Conservation (phyloP, 2,329 filamentous ascomycete species). For the Colletotrichum somersetense region DNA sequence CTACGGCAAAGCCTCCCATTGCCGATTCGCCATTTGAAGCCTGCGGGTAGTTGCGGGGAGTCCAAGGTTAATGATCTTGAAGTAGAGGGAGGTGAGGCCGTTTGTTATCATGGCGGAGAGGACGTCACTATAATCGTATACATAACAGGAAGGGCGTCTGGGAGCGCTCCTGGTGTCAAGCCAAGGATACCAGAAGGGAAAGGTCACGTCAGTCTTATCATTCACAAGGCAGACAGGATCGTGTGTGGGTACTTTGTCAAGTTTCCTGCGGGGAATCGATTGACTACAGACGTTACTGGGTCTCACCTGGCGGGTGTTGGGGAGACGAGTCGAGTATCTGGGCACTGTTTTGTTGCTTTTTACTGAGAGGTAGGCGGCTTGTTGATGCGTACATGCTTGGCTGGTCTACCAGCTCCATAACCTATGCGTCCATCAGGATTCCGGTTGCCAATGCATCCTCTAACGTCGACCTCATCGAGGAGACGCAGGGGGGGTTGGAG, state of each 20-base stretch:
- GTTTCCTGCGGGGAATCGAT: not conserved
- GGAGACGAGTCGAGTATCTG: not conserved
- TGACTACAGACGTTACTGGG: not conserved
- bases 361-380: not conserved
- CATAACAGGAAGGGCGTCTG: slow-evolving; percentile 50
- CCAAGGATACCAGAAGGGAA: not conserved
- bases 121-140: slow-evolving; percentile 40
- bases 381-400: not conserved
- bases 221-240: slow-evolving; percentile 2
- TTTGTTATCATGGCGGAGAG: slow-evolving; percentile 51
- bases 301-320: too few species aligned
- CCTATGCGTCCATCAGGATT: not conserved
- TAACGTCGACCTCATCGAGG: not conserved
- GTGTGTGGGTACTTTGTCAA: not conserved
- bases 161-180: not conserved
- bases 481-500: slow-evolving; percentile 13
- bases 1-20: slow-evolving; percentile 12
- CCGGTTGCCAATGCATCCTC: not conserved
- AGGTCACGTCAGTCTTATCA: slow-evolving; percentile 2
- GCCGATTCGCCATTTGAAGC: slow-evolving; percentile 47
- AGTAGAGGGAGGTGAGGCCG: slow-evolving; percentile 43
- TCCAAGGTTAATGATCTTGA: slow-evolving; percentile 49
- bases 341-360: not conserved
- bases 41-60: slow-evolving; percentile 48
- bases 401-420: not conserved